Conservation (phyloP, 2,329 filamentous ascomycete genomes). For the Hysterium pulicare region DNA sequence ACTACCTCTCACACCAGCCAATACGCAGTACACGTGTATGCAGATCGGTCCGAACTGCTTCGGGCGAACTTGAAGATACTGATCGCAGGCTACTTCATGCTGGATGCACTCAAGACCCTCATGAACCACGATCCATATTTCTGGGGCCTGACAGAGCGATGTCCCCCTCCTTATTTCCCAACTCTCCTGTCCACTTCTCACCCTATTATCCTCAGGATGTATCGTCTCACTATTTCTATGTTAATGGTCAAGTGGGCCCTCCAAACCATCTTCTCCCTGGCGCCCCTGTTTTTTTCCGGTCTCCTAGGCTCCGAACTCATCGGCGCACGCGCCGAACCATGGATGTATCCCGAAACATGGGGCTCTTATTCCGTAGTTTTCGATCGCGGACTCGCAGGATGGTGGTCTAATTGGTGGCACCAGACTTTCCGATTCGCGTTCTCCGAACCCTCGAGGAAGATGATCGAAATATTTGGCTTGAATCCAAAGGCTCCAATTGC, state of each 20-base stretch:
- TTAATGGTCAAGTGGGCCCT: constrained; percentile 59
- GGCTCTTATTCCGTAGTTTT: constrained; percentile 54
- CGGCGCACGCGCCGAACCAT: constrained; percentile 58
- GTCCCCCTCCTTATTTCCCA: constrained; percentile 44
- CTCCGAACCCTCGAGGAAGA: constrained; percentile 54
- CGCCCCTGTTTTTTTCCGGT: constrained; percentile 59
- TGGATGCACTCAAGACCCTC: constrained; percentile 67
- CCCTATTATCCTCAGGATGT: constrained; percentile 48
- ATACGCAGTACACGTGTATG: constrained; percentile 38
- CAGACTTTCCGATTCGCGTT: constrained; percentile 80
- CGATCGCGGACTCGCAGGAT: constrained; percentile 70
- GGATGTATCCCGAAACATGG: constrained; percentile 60
- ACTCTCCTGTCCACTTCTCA: constrained; percentile 41
- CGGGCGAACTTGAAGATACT: constrained; percentile 38
- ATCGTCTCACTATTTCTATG: constrained; percentile 57
- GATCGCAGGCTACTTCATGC: constrained; percentile 58
- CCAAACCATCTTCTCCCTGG: constrained; percentile 57
- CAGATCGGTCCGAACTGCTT: constrained; percentile 32
- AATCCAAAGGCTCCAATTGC: constrained; percentile 33
- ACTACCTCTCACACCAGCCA: constrained; percentile 19
- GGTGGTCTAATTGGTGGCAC: constrained; percentile 89
- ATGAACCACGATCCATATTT: constrained; percentile 81
- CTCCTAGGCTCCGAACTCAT: constrained; percentile 57
- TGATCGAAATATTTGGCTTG: constrained; percentile 34
- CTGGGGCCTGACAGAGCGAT: constrained; percentile 48